Base-by-base conservation (phyloP, 2,329 filamentous ascomycete genomes). In the Westerdykella ornata region DNA sequence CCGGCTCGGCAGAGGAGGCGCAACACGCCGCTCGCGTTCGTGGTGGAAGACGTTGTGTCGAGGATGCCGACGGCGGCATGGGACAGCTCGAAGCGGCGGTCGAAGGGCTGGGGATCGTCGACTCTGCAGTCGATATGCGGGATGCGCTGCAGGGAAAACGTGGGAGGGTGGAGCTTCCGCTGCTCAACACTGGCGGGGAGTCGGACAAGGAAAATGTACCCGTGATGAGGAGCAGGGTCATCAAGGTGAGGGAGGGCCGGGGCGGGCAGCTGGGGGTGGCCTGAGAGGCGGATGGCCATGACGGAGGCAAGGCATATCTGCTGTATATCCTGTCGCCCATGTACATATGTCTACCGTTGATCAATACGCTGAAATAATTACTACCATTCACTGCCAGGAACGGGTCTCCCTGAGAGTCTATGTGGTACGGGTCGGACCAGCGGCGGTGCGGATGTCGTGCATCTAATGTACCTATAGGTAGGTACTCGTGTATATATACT, bases 1-100 rank as follows among this genome's bases (percentile, higher is more conserved):
- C 88, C 0, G 82, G 80, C 0, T 78, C 57, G 1, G 47, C 47
- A 1, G 62, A 65, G 29, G 57, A 64, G 37, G 42, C 42, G 2
- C 44, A 41, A 5, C 48, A 51, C 42, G 33, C 49, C 4, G 44
- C 36, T 2, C 47, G 44, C 14, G 29, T 35, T 14, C 35, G 41
- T 26, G 52, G 45, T 35, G 38, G 37, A 15, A 18, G 26, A 13
- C 37, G 42, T 0, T 14, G 43, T 19, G 40, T 38, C 4, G 33
- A 32, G 6, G 38, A 43, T 20, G 44, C 46, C n/a, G 37, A 48
- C 13, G 34, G 37, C n/a, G 36, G 45, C 17, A 39, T 63, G 1
- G 48, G 53, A 0, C 54, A 59, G 2, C 42, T 62, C 1, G 57
- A 56, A n/a, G 39, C 51, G 3, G 48, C 49, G 6, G 55, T 63